Evolutionary conservation across 305 asterid species (phyloP), one percentile per base, ranked within the genome.

Genomic region (Vinca major): DNA sequence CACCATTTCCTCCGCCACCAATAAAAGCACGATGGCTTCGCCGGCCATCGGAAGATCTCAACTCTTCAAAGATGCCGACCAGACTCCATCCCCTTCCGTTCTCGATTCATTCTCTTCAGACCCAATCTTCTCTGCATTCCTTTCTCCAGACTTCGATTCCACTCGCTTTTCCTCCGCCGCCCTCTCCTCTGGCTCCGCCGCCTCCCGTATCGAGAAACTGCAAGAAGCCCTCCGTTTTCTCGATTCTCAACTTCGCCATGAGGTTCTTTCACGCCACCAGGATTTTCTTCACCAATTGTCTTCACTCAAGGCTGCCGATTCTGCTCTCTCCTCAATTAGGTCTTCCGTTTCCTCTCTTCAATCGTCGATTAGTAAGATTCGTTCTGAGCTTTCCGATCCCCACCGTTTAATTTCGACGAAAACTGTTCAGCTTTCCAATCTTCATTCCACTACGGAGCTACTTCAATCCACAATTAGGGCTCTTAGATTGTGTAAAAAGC

Each of bases 141-240:
- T 92, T 71, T 89, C 95, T 40, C 75, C 90, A 0, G 87, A 84
- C 69, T 92, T 92, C 81, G 79, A 84, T 60, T 92, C 98, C 65
- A 83, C 96, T 2, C 85, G 84, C n/a, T 92, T 92, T 85, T 89
- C 98, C 77, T 88, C 98, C 74, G 84, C 95, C 73, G 96, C 95
- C 52, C 96, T 92, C 62, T 89, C 94, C 69, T 86, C 96, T 65
- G 96, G 96, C 70, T 92, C 95, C 67, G 90, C 96, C 70, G 96
- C 98, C 65, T 88, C 98, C 19, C 77, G 94, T 45, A 87, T 91
- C 50, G 98, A 91, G 72, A 88, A 89, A 40, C 94, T 91, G 61
- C 95, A 88, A 67, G 92, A 88, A 4, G 94, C 92, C 20, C 85
- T 92, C 73, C 88, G 88, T 69, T 84, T 80, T 60, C 92, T 91